Base-by-base conservation (phyloP, 805 yeast species). In the Saccharomycopsis selenospora region DNA sequence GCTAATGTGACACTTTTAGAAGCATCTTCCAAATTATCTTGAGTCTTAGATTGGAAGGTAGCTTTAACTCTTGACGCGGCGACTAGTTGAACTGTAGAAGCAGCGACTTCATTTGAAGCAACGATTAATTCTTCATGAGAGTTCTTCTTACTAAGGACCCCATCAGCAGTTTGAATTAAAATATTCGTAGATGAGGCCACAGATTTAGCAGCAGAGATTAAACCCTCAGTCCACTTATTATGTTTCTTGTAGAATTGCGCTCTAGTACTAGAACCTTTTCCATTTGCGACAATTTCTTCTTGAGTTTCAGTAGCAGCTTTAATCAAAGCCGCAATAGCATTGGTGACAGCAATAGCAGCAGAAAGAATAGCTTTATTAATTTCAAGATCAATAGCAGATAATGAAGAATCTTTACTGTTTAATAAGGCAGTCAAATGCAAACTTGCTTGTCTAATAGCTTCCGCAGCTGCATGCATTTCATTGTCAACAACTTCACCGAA, bases 161-260 rank as follows among this genome's bases (percentile, higher is more conserved):
- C 93, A 66, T 87, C 93, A 0, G 95, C 95, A n/a, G 87, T 83
- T 51, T 77, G 77, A 51, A 88, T 88, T 54, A 88, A 72, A n/a
- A 82, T 69, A 58, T 81, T 83, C 2, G 96, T 89, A 1, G 95
- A 78, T 2, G 77, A 77, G 1, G 95, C 95, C 36, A 88, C 93
- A 1, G 91, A 81, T 57, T 83, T 82, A 1, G 95, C 87, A 14
- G 96, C 96, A 51, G 95, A 84, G 26, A 88, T 80, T 49, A 88
- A 77, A 20, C 96, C 96, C 65, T 89, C 95, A 0, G 96, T 86
- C 96, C 96, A 88, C 58, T 91, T 75, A 64, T 81, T 88, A 63
- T 88, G 85, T 65, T 86, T 87, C 62, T 82, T 85, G 66, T 89
- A 89, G 63, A 82, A 88, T 41, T 84, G 85, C 11, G 88, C 77